Evolutionary conservation across 2,329 filamentous ascomycete species (phyloP).

Genomic region (Orbilia javanica): DNA sequence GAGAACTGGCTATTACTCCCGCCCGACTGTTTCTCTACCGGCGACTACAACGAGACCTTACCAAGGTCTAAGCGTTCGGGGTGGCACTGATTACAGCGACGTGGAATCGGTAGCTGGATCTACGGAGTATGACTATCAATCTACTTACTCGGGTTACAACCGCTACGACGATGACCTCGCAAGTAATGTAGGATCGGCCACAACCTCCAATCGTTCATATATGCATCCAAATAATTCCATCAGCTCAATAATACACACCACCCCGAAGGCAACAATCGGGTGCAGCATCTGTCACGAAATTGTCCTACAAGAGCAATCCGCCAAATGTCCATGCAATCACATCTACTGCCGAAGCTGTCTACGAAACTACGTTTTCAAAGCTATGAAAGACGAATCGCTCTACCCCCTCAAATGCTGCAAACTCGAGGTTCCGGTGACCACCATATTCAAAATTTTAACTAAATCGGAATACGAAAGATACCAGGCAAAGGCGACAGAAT

Average conservation of each 20-base stretch:
- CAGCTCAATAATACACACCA: no score
- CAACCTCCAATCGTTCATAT: background rate
- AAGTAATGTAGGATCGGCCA: background rate
- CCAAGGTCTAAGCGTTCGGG: background rate
- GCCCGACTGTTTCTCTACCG: no score
- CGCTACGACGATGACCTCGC: background rate
- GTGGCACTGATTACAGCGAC: background rate
- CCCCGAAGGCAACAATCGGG: no score
- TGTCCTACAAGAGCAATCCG: background rate
- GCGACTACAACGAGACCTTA: no score
- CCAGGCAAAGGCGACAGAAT: constrained; percentile 16
- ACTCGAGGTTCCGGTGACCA: background rate
- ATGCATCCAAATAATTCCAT: no score
- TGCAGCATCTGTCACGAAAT: constrained; percentile 35
- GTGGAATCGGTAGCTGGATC: constrained; percentile 9
- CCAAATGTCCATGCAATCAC: constrained; percentile 9
- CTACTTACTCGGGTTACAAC: background rate
- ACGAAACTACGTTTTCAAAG: constrained; percentile 18
- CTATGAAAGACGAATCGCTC: constrained; percentile 45
- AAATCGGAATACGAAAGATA: constrained; percentile 32
- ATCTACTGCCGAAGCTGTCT: constrained; percentile 36
- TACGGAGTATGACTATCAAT: constrained; percentile 26
- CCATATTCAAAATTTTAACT: background rate
- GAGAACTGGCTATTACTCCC: no score
- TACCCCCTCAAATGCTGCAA: constrained; percentile 49